Conservation (phyloP, 2,329 filamentous ascomycete genomes). For the Fusarium sp. region DNA sequence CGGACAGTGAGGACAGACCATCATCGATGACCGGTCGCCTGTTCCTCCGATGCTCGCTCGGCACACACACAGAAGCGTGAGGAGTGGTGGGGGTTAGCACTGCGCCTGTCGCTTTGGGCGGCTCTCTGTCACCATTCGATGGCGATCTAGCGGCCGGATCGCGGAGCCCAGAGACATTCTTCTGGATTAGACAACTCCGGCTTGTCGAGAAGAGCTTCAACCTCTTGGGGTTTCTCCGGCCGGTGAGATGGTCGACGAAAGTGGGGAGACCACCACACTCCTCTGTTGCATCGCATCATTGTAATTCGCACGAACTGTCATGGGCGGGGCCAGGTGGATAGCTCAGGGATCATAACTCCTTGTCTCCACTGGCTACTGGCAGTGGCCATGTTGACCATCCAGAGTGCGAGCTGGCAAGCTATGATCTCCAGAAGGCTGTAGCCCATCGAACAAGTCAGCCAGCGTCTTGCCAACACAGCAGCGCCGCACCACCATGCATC, state of each 20-base stretch:
- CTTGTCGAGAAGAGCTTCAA: slow-evolving; percentile 2
- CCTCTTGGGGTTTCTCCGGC: slow-evolving; percentile 13
- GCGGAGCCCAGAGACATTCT: slow-evolving; percentile 14
- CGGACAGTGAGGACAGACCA: slow-evolving; percentile 6
- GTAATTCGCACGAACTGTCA: slow-evolving; percentile 31
- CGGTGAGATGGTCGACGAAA: background rate
- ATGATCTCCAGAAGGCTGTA: slow-evolving; percentile 12
- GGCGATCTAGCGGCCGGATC: slow-evolving; percentile 17
- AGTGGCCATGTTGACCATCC: slow-evolving; percentile 3
- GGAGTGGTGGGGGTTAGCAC: slow-evolving; percentile 8
- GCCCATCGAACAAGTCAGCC: slow-evolving; percentile 30
- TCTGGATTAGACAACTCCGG: background rate
- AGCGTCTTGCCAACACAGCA: slow-evolving; percentile 36
- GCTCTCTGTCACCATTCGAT: slow-evolving; percentile 26
- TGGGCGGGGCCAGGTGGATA: slow-evolving; percentile 9
- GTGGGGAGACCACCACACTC: slow-evolving; percentile 1
- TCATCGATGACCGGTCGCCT: slow-evolving; percentile 10
- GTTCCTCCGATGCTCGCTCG: slow-evolving; percentile 28
- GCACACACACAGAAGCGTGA: slow-evolving; percentile 13
- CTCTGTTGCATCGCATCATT: slow-evolving; percentile 10
- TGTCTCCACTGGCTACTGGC: slow-evolving; percentile 15
- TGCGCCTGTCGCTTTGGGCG: slow-evolving; percentile 42
- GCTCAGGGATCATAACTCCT: slow-evolving; percentile 3
- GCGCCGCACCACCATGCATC: slow-evolving; percentile 20
- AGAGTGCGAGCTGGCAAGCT: slow-evolving; percentile 13